These are phyloP conservation scores for Epichloe brachyelytri DNA, from an alignment of 2,329 filamentous ascomycete genomes.

Conservation along the genomic window DNA sequence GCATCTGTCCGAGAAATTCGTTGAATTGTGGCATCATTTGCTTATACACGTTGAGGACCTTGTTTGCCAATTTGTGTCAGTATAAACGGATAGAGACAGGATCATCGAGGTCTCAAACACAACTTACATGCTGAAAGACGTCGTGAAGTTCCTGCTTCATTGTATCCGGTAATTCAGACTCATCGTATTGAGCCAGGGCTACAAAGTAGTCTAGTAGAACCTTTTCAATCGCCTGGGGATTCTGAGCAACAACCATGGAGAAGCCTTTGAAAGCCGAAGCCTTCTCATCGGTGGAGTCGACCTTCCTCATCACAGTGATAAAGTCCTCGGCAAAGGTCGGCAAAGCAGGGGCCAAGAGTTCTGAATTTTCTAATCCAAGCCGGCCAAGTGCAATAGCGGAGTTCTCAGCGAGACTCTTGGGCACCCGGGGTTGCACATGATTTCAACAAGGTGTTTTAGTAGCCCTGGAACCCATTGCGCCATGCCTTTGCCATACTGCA, in stretches of 20 bases:
- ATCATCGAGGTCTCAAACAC: neutral
- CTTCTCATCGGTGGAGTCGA: constrained; percentile 87
- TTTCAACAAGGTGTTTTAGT: constrained; percentile 64
- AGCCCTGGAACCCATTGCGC: constrained; percentile 64
- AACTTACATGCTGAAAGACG: constrained; percentile 62
- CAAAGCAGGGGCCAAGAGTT: constrained; percentile 66
- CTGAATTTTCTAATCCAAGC: constrained; percentile 66
- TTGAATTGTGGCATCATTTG: constrained; percentile 47
- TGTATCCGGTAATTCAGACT: constrained; percentile 46
- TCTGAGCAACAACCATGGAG: constrained; percentile 68
- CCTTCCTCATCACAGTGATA: constrained; percentile 66
- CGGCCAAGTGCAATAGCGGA: constrained; percentile 86
- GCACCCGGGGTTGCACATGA: constrained; percentile 75
- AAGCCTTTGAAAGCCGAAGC: constrained; percentile 88
- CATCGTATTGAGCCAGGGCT: constrained; percentile 67
- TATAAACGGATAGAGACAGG: too few relatives aligned
- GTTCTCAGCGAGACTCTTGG: constrained; percentile 81
- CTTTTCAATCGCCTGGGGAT: constrained; percentile 85
- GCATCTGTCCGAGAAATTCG: constrained; percentile 39
- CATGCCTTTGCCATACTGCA: constrained; percentile 65
- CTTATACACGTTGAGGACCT: constrained; percentile 43
- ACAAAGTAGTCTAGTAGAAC: constrained; percentile 71
- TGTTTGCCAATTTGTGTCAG: constrained; percentile 1
- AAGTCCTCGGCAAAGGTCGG: constrained; percentile 72
- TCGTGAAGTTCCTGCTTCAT: constrained; percentile 53